Evolutionary conservation across 116 monocot genomes (phyloP), one percentile per base, ranked within the genome.

Genomic region (Zostera marina): DNA sequence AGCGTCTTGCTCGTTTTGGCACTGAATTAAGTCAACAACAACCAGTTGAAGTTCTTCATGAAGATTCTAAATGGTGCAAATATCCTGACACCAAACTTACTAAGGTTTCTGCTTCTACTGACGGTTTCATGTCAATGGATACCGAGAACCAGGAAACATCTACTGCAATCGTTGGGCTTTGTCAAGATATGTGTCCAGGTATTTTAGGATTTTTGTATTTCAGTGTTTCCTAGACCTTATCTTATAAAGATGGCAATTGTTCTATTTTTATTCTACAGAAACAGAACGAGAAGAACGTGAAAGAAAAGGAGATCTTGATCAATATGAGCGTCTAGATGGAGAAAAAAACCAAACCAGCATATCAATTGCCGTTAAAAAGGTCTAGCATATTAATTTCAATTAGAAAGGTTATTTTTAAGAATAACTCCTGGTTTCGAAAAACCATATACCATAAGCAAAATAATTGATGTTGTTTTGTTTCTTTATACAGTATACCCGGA

Each of bases 111-210:
- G 32, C 32, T 24, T 11, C 59, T 17, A 26, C 13, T 24, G 41
- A 38, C 60, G 69, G 41, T 23, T 71, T 56, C 24, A 39, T 13
- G 11, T 59, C 72, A 22, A 9, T 52, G 53, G 77, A 80, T 49
- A 9, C 49, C 61, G 77, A 76, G 60, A 73, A 51, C 46, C 42
- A 26, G 26, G 71, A 72, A 56, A 70, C 79, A 48, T 55, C 66
- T 40, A 52, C 53, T 60, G 65, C 63, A 69, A 73, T 94, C 26
- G 64, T 78, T 61, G 98, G 98, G 5, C 61, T 86, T 11, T 99
- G 98, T 52, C 77, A 77, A 43, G 87, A 99, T 73, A 99, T 99
- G 98, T 99, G 98, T 76, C 86, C 98, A 77, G 98, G 98, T 99
- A 61, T 43, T 13, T 32, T 32, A 5, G 2, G 4, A 32, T 32